Base-by-base conservation (phyloP, 305 asterid species). In the Ruellia speciosa region DNA sequence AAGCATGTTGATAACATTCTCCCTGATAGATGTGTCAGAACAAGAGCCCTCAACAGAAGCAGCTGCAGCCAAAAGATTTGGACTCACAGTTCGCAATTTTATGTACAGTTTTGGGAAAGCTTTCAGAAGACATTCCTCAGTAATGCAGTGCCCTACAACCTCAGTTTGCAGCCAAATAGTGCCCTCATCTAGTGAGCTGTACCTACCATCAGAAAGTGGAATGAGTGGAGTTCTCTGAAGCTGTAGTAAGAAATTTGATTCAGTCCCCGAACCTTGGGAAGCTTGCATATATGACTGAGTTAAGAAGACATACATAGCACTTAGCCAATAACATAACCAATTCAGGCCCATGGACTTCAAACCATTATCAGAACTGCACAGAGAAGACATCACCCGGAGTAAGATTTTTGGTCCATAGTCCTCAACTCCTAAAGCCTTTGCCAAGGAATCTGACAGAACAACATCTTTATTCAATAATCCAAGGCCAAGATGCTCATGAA, bases 191-290 rank as follows among this genome's bases (percentile, higher is more conserved):
- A 82, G 73, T 56, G 96, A 84, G 72, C 85, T 68, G 76, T 78
- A 79, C 64, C 61, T 81, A 47, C 95, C 95, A 81, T 82, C 80
- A n/a, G 85, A 79, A 70, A 92, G 96, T 50, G 99, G 99, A 65
- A 92, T 80, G 66, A 88, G 86, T 35, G 86, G 87, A 59, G 66
- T 69, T 73, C 79, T 86, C 74, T 46, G 75, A 62, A 92, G 90
- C 51, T 63, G 65, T 54, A 15, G 39, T 40, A 79, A 76, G 68
- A 82, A 58, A 70, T 82, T 84, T 9, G 77, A 75, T 64, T 78
- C 94, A 60, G 66, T 31, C 65, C 66, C 77, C 62, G 35, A 69
- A 65, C 60, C 46, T 31, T 64, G 40, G 35, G 77, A 69, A 68
- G 66, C 66, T 62, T 74, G 79, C 54, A 63, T 39, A 18, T 54